Base-by-base conservation (phyloP, 768 basidiomycete genomes). In the Rhizopogon vesiculosus region DNA sequence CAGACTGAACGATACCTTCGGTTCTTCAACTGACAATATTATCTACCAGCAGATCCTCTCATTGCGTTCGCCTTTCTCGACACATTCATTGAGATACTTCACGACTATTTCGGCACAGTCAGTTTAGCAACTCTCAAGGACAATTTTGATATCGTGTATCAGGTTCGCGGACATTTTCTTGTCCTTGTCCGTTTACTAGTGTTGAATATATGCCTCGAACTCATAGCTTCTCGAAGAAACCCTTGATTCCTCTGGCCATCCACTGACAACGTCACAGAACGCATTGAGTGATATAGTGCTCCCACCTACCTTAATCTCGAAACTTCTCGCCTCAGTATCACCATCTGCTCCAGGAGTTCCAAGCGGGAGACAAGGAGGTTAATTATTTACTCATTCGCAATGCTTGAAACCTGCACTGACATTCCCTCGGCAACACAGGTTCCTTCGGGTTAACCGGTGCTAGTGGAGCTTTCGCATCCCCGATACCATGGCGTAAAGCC, bases 101-200 rank as follows among this genome's bases (percentile, higher is more conserved):
- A 78, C 48, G 92, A 96, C 57, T 98, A 98, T 66, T 85, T 97
- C 60, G 93, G 91, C 1, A 81, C 84, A n/a, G 77, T 95, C 22
- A 91, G 88, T 33, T 83, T 89, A 25, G 79, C 82, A 5, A 86
- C 83, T 2, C 72, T 98, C 60, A 90, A 85, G 62, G 93, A 97
- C 57, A 91, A 96, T 69, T 96, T 97, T 69, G 95, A 98, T 64
- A 83, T 92, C 25, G 93, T 97, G 7, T 96, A 98, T 65, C 94
- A 96, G 78, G 93, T 90, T 59, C 25, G 80, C 58, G 4, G 25
- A 31, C 22, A 7, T 35, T 5, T n/a, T 9, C 12, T 19, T 42
- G 25, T 18, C 45, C 19, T 33, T 0, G 25, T 33, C 42, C 39
- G 5, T 39, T 28, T 19, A 18, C 18, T 54, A 5, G 39, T 15